phyloP scores from a whole-genome alignment of 192 early-diverging fungal genomes.

The Borealophlyctis nickersoniae region DNA sequence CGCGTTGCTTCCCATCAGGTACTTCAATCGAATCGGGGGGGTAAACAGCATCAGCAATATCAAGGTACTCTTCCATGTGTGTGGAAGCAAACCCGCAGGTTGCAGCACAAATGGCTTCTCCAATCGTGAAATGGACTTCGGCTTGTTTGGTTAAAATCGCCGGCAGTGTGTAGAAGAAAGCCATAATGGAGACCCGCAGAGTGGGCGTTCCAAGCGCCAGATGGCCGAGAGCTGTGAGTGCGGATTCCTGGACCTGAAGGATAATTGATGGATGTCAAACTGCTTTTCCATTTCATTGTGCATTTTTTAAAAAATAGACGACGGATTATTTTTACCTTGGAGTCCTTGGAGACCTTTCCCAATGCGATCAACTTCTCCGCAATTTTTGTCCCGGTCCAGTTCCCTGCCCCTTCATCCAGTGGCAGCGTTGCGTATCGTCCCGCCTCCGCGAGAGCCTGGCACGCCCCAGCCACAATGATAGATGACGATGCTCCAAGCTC shows the following conservation, averaged over 20 bases:
- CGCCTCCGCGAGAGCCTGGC: conserved; percentile 68
- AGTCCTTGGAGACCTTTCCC: conserved; percentile 62
- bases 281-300: too few relatives aligned
- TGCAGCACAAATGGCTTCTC: conserved; percentile 69
- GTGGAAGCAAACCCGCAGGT: conserved; percentile 66
- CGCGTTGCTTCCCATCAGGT: background rate
- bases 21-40: conserved; percentile 18
- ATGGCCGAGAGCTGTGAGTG: conserved; percentile 64
- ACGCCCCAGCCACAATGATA: conserved; percentile 57
- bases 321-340: conserved; percentile 64
- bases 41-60: conserved; percentile 57
- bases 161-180: conserved; percentile 56
- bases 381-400: conserved; percentile 27
- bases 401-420: background rate
- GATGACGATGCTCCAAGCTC: conserved; percentile 53
- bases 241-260: background rate
- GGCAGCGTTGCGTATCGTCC: conserved; percentile 51
- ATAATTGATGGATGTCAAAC: too few relatives aligned
- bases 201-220: conserved; percentile 47
- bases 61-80: conserved; percentile 65
- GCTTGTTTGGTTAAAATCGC: conserved; percentile 67
- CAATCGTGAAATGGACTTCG: conserved; percentile 81
- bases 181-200: conserved; percentile 31
- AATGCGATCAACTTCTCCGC: conserved; percentile 49
- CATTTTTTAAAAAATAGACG: background rate